These are phyloP conservation scores for Stephanodiscus minutulus DNA, from an alignment of 108 stramenopile genomes.

Conservation along the genomic window DNA sequence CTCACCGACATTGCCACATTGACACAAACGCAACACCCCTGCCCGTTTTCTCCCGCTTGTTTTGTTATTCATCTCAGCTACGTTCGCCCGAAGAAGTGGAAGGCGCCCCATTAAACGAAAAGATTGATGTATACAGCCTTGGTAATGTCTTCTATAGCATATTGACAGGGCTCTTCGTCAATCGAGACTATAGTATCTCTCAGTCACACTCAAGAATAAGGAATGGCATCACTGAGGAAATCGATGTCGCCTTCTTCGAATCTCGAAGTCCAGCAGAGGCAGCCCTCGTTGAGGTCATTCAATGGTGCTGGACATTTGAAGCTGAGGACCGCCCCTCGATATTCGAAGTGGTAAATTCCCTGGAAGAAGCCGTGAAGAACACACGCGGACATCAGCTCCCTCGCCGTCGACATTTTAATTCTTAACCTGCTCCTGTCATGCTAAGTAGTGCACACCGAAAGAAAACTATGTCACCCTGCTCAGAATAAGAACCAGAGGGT, in stretches of 20 bases:
- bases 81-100: slow-evolving; percentile 71
- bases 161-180: slow-evolving; percentile 47
- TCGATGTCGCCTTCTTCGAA: slow-evolving; percentile 45
- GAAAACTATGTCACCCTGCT: not conserved
- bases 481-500: not conserved
- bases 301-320: slow-evolving; percentile 42
- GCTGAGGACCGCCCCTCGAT: slow-evolving; percentile 49
- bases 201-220: slow-evolving; percentile 14
- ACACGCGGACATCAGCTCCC: no score
- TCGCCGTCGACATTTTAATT: not conserved
- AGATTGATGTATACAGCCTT: slow-evolving; percentile 65
- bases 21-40: no score
- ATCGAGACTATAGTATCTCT: not conserved
- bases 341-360: slow-evolving; percentile 5
- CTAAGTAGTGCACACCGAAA: not conserved
- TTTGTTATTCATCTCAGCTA: slow-evolving; percentile 22
- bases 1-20: not conserved
- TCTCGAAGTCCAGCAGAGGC: slow-evolving; percentile 40
- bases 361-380: slow-evolving; percentile 4
- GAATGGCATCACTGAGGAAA: slow-evolving; percentile 26
- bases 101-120: slow-evolving; percentile 59
- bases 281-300: slow-evolving; percentile 43
- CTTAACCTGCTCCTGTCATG: not conserved
- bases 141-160: slow-evolving; percentile 65
- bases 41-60: not conserved